phyloP scores from a whole-genome alignment of 2,329 filamentous ascomycete species.

The Amesomyces nigricolor region DNA sequence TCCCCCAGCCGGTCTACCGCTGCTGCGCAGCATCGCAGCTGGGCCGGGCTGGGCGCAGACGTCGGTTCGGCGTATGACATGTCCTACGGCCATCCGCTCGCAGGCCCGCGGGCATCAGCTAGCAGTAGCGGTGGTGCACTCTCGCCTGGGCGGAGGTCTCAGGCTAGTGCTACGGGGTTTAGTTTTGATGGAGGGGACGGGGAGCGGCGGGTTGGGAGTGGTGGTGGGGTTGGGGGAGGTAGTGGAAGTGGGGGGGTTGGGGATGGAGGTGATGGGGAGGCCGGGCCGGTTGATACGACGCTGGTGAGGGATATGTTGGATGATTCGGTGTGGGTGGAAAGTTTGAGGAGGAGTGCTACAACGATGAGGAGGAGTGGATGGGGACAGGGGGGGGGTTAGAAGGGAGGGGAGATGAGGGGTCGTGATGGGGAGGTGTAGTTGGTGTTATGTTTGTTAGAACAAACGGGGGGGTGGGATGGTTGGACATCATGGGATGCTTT shows the following conservation, averaged over 20 bases:
- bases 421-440: not conserved
- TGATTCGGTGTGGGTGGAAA: conserved; percentile 89
- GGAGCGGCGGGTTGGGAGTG: conserved; percentile 24
- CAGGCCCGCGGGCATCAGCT: conserved; percentile 43
- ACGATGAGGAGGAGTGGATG: conserved; percentile 37
- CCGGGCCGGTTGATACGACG: conserved; percentile 60
- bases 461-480: not conserved
- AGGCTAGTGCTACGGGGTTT: conserved; percentile 43
- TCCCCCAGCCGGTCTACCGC: conserved; percentile 6
- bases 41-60: conserved; percentile 40
- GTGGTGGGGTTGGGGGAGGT: conserved; percentile 42
- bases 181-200: conserved; percentile 52
- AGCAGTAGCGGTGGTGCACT: conserved; percentile 24
- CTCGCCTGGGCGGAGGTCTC: conserved; percentile 19
- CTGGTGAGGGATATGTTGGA: conserved; percentile 81
- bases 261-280: conserved; percentile 36
- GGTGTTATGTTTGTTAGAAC: no score
- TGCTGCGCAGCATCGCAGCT: conserved; percentile 26
- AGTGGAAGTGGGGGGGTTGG: no score
- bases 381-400: conserved; percentile 15
- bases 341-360: conserved; percentile 82
- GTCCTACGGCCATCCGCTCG: conserved; percentile 46
- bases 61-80: conserved; percentile 38
- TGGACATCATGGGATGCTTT: not conserved
- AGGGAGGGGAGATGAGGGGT: not conserved